Evolutionary conservation across 441 rosid genomes (phyloP), one percentile per base, ranked within the genome.

Genomic region (Croton laevigatus): DNA sequence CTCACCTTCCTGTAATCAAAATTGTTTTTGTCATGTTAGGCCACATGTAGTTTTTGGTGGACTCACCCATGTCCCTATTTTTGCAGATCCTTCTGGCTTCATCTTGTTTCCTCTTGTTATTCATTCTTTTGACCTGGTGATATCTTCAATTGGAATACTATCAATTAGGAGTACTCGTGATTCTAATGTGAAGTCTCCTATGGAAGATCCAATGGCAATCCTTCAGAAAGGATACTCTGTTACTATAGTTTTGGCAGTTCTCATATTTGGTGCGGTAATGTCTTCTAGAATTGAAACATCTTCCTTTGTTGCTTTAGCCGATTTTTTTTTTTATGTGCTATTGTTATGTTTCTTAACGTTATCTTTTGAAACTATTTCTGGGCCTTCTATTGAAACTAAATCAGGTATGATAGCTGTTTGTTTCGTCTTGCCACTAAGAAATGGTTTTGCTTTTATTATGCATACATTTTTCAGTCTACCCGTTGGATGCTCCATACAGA

Each of bases 201-300:
- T 86, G 52, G 98, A 95, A 85, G 99, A 95, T 84, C 99, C 98
- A 23, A 95, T 95, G 99, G 76, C 90, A 69, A 83, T 93, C 80
- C 97, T 95, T 79, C 97, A 95, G 89, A 95, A 87, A 87, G 99
- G 99, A 87, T 95, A 95, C 75, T 95, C 97, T 54, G 68, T 95
- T 71, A 82, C 97, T 38, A 81, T 95, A 80, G 81, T 88, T 76
- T 85, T 95, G 84, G 98, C 99, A 19, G 96, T 95, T 75, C 66
- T 95, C 74, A 80, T 97, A 54, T 95, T 95, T 82, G 85, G 86
- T 62, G 93, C 73, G 95, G 98, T 95, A 93, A 89, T 83, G 73
- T 73, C 74, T 67, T 80, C 62, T 68, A 48, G 66, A 59, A 20
- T 54, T 54, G 65, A 37, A 62, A 59, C 17, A 0, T 23, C 14